Percentiles rank a stretch among this genome's conserved stretches.
Evolutionary conservation across 2,329 filamentous ascomycete genomes (phyloP).

Genomic region (Phialophora tarda): DNA sequence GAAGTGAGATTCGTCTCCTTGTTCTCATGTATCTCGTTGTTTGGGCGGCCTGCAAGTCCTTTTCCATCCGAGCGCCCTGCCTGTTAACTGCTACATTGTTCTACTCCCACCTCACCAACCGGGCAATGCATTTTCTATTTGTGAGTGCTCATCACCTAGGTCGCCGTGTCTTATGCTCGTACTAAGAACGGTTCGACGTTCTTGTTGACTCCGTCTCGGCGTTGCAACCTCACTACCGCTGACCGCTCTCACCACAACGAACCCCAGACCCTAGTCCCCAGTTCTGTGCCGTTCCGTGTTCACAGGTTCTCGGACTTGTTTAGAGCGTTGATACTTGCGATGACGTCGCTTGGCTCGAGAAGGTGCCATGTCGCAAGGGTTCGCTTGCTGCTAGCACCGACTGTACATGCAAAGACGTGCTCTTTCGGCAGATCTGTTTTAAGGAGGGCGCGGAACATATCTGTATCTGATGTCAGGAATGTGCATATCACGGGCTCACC

Average conservation of each 20-base stretch:
- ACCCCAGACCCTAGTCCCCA: neutral
- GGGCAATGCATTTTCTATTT: neutral
- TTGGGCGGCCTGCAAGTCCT: neutral
- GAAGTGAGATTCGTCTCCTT: too few species aligned
- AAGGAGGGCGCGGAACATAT: slow-evolving; percentile 81
- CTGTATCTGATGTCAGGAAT: slow-evolving; percentile 47
- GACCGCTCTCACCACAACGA: neutral
- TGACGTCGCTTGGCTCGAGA: slow-evolving; percentile 84
- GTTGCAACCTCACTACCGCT: neutral
- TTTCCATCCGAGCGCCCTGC: neutral
- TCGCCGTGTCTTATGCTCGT: neutral
- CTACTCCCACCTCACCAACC: neutral
- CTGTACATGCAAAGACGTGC: slow-evolving; percentile 86
- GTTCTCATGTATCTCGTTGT: too few species aligned
- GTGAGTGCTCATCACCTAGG: neutral
- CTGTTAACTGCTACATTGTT: neutral
- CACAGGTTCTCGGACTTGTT: slow-evolving; percentile 35
- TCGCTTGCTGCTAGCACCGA: slow-evolving; percentile 89
- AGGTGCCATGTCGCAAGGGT: slow-evolving; percentile 91
- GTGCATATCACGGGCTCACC: slow-evolving; percentile 75
- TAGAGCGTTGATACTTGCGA: slow-evolving; percentile 61
- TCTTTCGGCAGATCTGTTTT: slow-evolving; percentile 62
- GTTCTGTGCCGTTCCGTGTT: neutral
- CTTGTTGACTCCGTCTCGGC: neutral
- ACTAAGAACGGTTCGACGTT: neutral